These are phyloP conservation scores for Allantophomopsis cytisporea DNA, from an alignment of 2,329 filamentous ascomycete genomes.

Conservation along the genomic window DNA sequence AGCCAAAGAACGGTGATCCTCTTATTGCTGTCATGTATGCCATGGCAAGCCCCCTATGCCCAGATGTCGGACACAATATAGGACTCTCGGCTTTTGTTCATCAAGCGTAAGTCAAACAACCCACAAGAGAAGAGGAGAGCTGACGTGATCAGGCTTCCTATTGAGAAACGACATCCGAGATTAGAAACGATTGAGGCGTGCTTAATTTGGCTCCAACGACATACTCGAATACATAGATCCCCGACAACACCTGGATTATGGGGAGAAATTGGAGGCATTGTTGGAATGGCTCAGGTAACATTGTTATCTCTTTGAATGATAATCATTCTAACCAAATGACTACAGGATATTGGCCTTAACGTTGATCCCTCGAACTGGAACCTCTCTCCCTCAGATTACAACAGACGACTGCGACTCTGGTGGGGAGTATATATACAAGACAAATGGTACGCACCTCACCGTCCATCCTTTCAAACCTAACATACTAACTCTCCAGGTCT, in stretches of 20 bases:
- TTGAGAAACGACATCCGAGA: slow-evolving; percentile 10
- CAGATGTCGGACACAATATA: slow-evolving; percentile 4
- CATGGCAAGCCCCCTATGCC: slow-evolving; percentile 11
- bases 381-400: slow-evolving; percentile 13
- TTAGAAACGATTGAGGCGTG: slow-evolving; percentile 12
- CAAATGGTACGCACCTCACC: slow-evolving; percentile 27
- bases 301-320: background rate
- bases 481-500: slow-evolving; percentile 12
- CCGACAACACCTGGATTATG: slow-evolving; percentile 2
- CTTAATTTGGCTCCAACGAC: slow-evolving; percentile 10
- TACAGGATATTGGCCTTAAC: slow-evolving; percentile 17
- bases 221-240: slow-evolving; percentile 1
- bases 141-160: slow-evolving; percentile 5
- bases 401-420: slow-evolving; percentile 37
- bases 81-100: background rate
- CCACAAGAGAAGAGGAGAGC: no score
- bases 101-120: slow-evolving; percentile 1
- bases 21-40: slow-evolving; percentile 11
- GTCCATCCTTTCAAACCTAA: no score
- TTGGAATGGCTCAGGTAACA: background rate
- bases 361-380: slow-evolving; percentile 14
- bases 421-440: slow-evolving; percentile 56
- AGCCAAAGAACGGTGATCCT: slow-evolving; percentile 7
- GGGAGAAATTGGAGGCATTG: slow-evolving; percentile 3
- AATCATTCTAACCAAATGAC: background rate